Evolutionary conservation across 139 green algal genomes (phyloP).

Genomic region (Haematococcus lacustris): DNA sequence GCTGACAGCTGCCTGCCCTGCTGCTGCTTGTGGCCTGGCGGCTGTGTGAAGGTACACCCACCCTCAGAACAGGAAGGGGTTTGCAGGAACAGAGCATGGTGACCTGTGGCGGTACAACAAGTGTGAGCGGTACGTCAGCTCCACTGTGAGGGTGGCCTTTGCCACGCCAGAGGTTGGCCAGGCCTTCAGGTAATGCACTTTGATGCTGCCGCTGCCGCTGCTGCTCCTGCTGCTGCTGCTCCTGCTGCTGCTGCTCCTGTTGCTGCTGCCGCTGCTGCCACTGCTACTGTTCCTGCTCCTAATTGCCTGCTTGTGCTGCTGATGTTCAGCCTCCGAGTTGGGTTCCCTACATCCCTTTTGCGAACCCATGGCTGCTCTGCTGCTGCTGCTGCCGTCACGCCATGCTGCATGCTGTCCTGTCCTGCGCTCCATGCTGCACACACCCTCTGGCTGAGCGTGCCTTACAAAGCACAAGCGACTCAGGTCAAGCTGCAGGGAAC

Average conservation of each 20-base stretch:
- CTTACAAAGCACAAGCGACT: no score
- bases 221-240: no score
- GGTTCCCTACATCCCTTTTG: no score
- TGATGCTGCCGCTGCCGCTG: no score
- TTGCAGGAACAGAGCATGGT: constrained; percentile 26
- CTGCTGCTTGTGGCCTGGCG: background rate
- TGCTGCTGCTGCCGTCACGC: no score
- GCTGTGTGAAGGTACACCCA: constrained; percentile 32
- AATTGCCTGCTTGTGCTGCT: background rate
- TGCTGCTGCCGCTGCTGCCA: background rate
- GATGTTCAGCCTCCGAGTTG: background rate
- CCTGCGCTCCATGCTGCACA: no score
- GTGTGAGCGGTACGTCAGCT: constrained; percentile 31
- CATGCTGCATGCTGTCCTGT: no score
- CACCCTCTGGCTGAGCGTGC: background rate
- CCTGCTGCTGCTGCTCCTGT: background rate
- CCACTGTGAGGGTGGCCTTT: constrained; percentile 12
- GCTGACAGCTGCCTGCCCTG: background rate
- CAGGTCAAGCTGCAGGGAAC: no score
- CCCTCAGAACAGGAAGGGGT: constrained; percentile 26
- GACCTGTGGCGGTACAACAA: constrained; percentile 40
- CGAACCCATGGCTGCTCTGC: no score
- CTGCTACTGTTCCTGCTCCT: background rate
- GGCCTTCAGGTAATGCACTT: constrained; percentile 30
- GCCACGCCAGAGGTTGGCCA: background rate